Conservation (phyloP, 352 stramenopile genomes). For the Phytopythium mirpurense region DNA sequence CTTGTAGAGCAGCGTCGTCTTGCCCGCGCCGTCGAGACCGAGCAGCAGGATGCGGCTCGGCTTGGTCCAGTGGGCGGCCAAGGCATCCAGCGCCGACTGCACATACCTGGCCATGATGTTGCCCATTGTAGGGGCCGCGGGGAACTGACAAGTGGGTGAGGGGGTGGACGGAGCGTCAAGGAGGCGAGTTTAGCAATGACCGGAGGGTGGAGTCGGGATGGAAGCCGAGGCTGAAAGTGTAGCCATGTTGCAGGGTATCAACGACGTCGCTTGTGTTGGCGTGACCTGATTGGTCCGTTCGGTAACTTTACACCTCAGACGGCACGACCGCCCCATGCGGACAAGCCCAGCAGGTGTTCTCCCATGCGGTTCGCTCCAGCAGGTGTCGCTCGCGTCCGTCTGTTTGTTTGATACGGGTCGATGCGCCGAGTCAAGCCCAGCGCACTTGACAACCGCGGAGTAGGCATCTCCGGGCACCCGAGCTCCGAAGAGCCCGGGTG, state of each 20-base stretch:
- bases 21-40: conserved; percentile 91
- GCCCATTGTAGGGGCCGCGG: conserved; percentile 10
- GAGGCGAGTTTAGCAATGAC: neutral
- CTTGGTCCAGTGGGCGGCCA: conserved; percentile 31
- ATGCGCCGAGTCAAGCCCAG: too few relatives aligned
- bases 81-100: conserved; percentile 18
- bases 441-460: too few relatives aligned
- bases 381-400: too few relatives aligned
- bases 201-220: neutral
- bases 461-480: too few relatives aligned
- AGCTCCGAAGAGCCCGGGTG: too few relatives aligned
- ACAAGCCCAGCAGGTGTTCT: too few relatives aligned
- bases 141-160: too few relatives aligned
- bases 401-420: too few relatives aligned
- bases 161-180: neutral
- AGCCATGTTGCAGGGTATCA: neutral
- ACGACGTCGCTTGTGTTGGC: conserved; percentile 2
- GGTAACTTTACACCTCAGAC: too few relatives aligned
- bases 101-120: conserved; percentile 28
- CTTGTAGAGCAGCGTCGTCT: conserved; percentile 94
- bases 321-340: too few relatives aligned
- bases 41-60: conserved; percentile 76
- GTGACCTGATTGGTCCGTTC: conserved; percentile 4
- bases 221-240: neutral
- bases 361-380: too few relatives aligned